Percentiles rank a stretch among this genome's conserved stretches.
These are phyloP conservation scores for Luvunga scandens DNA, from an alignment of 345 rosid species.

Conservation along the genomic window DNA sequence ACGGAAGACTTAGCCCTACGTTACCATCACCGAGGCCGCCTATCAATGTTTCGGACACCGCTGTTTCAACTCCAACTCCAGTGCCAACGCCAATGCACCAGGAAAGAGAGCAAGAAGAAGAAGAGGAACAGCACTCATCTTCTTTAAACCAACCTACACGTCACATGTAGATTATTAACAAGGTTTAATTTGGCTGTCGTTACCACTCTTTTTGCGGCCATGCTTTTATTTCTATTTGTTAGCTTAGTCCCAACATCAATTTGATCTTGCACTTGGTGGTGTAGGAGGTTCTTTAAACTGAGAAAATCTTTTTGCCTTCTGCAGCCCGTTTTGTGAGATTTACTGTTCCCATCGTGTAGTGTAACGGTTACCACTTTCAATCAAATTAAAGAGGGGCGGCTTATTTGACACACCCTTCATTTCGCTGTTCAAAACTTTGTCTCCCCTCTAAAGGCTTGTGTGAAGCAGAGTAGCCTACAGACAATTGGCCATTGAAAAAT, in stretches of 20 bases:
- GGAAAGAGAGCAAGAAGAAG: conserved; percentile 31
- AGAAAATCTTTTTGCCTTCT: not conserved
- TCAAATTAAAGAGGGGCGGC: not conserved
- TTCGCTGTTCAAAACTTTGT: not conserved
- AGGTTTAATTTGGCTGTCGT: not conserved
- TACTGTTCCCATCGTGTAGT: too few relatives aligned
- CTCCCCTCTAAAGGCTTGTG: not conserved
- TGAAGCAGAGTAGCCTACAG: not conserved
- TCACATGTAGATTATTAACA: conserved; percentile 4
- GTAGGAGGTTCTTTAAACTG: not conserved
- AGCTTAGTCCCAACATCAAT: not conserved
- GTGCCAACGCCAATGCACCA: conserved; percentile 13
- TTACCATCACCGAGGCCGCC: conserved; percentile 22
- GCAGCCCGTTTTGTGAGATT: not conserved
- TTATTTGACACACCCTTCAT: not conserved
- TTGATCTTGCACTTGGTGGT: not conserved
- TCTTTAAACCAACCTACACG: not conserved
- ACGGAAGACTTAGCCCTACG: conserved; percentile 50
- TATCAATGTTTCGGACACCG: conserved; percentile 1
- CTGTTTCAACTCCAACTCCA: conserved; percentile 18
- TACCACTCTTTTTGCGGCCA: not conserved
- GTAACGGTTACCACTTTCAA: not conserved
- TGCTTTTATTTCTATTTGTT: not conserved
- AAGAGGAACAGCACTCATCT: conserved; percentile 24
- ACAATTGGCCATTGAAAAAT: too few relatives aligned